Base-by-base conservation (phyloP, 1,284 basidiomycete species). In the Ustilago shanxiensis region DNA sequence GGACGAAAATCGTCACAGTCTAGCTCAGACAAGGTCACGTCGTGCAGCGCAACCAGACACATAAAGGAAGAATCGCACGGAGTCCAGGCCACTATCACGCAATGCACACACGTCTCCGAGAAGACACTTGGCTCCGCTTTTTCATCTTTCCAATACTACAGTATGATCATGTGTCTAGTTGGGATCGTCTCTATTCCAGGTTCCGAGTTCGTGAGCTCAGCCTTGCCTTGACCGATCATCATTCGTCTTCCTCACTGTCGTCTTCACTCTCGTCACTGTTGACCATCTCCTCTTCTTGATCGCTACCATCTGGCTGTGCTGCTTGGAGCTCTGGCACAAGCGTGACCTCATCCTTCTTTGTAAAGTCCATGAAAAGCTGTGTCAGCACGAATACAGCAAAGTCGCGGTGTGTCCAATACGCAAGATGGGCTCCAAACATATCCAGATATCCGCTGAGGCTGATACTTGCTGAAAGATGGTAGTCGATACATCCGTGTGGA, bases 401-500 rank as follows among this genome's bases (percentile, higher is more conserved):
- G 26, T 75, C 56, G 8, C 64, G 52, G 51, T 77, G 77, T 1
- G 73, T 76, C 84, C 84, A 85, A 63, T 85, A 85, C 28, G 70
- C 64, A 47, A 82, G 67, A 52, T 84, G 83, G 0, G 79, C 74
- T 22, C 73, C 76, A 18, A 84, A 63, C 75, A 83, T 81, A 54
- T 84, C 82, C 33, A 79, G 51, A 37, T 80, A 79, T 26, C 72
- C 70, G 55, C 75, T 79, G 7, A 79, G 47, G 16, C 66, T 69
- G 56, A 76, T 72, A 29, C 49, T 63, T 7, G 60, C 69, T 18
- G 68, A 77, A 5, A 74, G 53, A 11, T 74, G 61, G 62, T 79
- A 85, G 60, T 85, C 83, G 59, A 85, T 77, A 54, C 81, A 80
- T 2, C 83, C 83, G 51, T 85, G 78, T 24, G 81, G 79, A 45